Percentiles rank a stretch among this genome's conserved stretches.
These are phyloP conservation scores for Fraxinus nigra DNA, from an alignment of 305 asterid genomes.

Conservation along the genomic window DNA sequence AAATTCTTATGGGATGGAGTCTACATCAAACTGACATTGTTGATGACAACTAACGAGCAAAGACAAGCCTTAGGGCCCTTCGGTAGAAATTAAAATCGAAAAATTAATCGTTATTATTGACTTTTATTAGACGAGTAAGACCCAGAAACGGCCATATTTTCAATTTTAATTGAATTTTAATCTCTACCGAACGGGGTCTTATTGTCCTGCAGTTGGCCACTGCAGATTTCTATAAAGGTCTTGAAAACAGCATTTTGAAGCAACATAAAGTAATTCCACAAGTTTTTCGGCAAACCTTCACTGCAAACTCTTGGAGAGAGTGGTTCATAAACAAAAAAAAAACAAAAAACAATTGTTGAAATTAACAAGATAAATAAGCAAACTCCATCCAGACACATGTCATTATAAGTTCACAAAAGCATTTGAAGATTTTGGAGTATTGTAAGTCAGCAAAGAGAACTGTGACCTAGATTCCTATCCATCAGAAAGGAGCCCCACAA, in stretches of 20 bases:
- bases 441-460: background rate
- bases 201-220: background rate
- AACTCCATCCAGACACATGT: background rate
- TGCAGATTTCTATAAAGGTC: background rate
- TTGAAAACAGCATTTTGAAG: background rate
- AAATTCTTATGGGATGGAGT: background rate
- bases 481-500: background rate
- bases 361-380: background rate
- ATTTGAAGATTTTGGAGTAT: conserved; percentile 1
- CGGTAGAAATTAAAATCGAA: no score
- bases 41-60: background rate
- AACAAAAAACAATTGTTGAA: background rate
- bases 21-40: background rate
- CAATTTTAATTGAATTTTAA: no score
- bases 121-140: no score
- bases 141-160: no score
- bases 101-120: no score
- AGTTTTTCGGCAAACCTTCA: background rate
- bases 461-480: conserved; percentile 19
- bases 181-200: no score
- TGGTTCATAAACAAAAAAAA: background rate
- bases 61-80: background rate
- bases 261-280: background rate
- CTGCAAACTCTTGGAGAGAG: background rate
- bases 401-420: background rate